These are phyloP conservation scores for Aspergillus fumigatiaffinis DNA, from an alignment of 2,329 filamentous ascomycete genomes.

Conservation along the genomic window DNA sequence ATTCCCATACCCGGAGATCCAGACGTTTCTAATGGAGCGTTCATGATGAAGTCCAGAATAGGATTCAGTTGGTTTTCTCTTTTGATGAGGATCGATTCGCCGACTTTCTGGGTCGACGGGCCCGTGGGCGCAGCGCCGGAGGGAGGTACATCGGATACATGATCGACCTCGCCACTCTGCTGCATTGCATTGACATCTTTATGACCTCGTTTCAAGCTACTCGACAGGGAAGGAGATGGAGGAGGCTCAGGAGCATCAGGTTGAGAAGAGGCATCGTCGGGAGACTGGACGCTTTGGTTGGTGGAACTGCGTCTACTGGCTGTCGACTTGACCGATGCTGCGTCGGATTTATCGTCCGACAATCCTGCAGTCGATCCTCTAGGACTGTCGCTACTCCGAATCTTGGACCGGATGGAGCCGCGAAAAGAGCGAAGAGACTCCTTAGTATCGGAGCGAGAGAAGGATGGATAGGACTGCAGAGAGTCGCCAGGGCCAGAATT, in stretches of 20 bases:
- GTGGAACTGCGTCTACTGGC: constrained; percentile 47
- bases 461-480: constrained; percentile 84
- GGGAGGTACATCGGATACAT: constrained; percentile 87
- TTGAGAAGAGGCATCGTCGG: constrained; percentile 44
- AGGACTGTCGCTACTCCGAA: constrained; percentile 70
- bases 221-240: constrained; percentile 81
- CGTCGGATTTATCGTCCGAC: constrained; percentile 66
- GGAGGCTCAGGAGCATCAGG: constrained; percentile 59
- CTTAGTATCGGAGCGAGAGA: constrained; percentile 87
- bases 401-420: constrained; percentile 79
- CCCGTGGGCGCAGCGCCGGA: constrained; percentile 57
- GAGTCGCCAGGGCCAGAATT: constrained; percentile 57
- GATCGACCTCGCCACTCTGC: constrained; percentile 83
- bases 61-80: constrained; percentile 68
- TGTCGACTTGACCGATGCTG: constrained; percentile 68
- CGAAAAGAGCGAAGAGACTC: constrained; percentile 85
- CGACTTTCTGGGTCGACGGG: constrained; percentile 62
- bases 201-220: constrained; percentile 67
- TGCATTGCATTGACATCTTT: constrained; percentile 78
- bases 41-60: constrained; percentile 51
- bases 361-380: constrained; percentile 66
- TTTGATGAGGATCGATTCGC: constrained; percentile 85
- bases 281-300: constrained; percentile 25
- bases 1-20: constrained; percentile 68
- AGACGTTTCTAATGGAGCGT: constrained; percentile 38